Evolutionary conservation across 306 rosid species (phyloP).

Genomic region (Crataegus laevigata): DNA sequence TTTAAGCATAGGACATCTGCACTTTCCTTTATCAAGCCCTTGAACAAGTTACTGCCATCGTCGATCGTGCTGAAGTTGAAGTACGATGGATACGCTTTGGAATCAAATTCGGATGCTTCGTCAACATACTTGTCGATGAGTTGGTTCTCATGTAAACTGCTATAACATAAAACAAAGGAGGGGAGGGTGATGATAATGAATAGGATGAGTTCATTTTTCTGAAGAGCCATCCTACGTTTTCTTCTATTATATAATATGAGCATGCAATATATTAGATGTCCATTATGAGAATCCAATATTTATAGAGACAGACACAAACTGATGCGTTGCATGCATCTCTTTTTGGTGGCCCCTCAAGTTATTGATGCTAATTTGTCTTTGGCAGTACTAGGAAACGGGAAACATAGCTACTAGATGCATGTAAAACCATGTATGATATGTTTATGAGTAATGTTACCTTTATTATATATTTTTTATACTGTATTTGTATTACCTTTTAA

Average conservation of each 20-base stretch:
- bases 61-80: constrained; percentile 8
- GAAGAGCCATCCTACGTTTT: constrained; percentile 26
- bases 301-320: neutral
- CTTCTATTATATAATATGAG: neutral
- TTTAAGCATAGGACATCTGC: constrained; percentile 11
- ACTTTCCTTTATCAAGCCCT: constrained; percentile 26
- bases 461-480: no score
- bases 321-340: no score
- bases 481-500: no score
- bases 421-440: no score
- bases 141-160: constrained; percentile 30
- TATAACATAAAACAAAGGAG: constrained; percentile 20
- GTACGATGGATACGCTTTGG: constrained; percentile 18
- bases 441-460: no score
- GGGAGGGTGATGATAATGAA: constrained; percentile 20
- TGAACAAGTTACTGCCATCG: constrained; percentile 17
- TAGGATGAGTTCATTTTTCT: constrained; percentile 1
- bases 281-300: neutral
- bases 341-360: no score
- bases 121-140: neutral
- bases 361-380: no score
- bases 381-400: no score
- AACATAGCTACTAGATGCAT: no score
- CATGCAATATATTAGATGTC: neutral
- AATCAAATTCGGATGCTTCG: constrained; percentile 1